Percentiles rank a stretch among this genome's conserved stretches.
phyloP scores from a whole-genome alignment of 176 grass and related monocot genomes.

The Paspalum vaginatum region DNA sequence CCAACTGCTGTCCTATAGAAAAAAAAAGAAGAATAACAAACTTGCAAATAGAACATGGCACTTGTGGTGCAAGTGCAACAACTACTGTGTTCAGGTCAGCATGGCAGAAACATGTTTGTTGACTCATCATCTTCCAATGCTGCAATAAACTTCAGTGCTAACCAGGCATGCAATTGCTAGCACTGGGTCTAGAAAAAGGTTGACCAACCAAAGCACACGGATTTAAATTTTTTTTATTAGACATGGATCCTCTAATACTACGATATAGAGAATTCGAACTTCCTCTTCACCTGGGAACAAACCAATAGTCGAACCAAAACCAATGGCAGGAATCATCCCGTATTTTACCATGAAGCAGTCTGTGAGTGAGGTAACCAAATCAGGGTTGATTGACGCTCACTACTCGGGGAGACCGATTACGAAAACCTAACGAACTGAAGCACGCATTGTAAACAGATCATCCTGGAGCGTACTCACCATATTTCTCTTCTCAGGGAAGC shows the following conservation, averaged over 20 bases:
- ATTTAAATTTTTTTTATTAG: not conserved
- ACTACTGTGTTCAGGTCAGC: not conserved
- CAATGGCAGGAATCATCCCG: not conserved
- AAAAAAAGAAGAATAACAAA: not conserved
- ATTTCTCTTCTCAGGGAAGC: constrained; percentile 59
- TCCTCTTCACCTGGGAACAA: not conserved
- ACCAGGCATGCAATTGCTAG: not conserved
- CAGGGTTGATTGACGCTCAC: not conserved
- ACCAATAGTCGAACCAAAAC: not conserved
- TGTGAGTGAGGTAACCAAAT: not conserved
- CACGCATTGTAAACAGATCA: not conserved
- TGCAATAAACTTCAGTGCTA: not conserved
- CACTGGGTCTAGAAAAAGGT: not conserved
- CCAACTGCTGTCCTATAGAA: not conserved
- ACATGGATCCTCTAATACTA: not conserved
- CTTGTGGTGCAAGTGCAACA: not conserved
- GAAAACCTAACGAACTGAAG: constrained; percentile 1
- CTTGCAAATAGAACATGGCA: constrained; percentile 7
- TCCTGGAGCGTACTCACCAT: constrained; percentile 47
- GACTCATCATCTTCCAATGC: not conserved
- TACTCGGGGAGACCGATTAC: not conserved
- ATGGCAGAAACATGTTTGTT: not conserved
- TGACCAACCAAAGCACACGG: not conserved
- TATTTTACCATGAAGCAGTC: not conserved
- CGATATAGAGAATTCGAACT: not conserved